phyloP scores from a whole-genome alignment of 768 basidiomycete genomes.

The Kwoniella heveanensis region DNA sequence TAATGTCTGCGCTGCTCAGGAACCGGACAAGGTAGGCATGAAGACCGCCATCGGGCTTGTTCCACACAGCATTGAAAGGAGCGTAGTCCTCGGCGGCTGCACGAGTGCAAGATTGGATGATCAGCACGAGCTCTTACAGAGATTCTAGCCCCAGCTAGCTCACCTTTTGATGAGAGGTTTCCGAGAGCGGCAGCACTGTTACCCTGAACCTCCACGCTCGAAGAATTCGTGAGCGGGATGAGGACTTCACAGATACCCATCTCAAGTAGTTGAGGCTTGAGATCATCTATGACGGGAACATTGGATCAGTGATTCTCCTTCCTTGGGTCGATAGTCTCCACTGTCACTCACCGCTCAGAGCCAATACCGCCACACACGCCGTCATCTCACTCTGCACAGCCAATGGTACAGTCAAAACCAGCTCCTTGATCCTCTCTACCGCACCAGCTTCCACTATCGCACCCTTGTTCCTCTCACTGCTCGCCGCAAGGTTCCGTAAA shows the following conservation, averaged over 20 bases:
- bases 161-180: conserved; percentile 95
- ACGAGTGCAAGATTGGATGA: background rate
- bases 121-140: background rate
- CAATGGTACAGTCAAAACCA: conserved; percentile 91
- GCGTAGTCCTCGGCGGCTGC: conserved; percentile 72
- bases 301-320: background rate
- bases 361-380: conserved; percentile 94
- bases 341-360: conserved; percentile 77
- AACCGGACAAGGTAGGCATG: conserved; percentile 93
- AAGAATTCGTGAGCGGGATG: conserved; percentile 93
- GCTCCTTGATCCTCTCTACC: conserved; percentile 91
- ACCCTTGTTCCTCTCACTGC: conserved; percentile 95
- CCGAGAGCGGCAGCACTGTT: conserved; percentile 97
- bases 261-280: conserved; percentile 93
- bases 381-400: conserved; percentile 99
- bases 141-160: conserved; percentile 17
- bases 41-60: conserved; percentile 95
- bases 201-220: conserved; percentile 96
- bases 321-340: background rate
- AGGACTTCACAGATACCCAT: conserved; percentile 98
- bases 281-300: conserved; percentile 74
- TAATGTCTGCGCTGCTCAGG: conserved; percentile 87
- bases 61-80: conserved; percentile 97
- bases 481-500: conserved; percentile 91
- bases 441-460: conserved; percentile 98